A percentile compares a stretch with the other conserved stretches of the same genome.
Conservation (phyloP, 192 early-diverging fungal genomes). For the Coemansia sp. region DNA sequence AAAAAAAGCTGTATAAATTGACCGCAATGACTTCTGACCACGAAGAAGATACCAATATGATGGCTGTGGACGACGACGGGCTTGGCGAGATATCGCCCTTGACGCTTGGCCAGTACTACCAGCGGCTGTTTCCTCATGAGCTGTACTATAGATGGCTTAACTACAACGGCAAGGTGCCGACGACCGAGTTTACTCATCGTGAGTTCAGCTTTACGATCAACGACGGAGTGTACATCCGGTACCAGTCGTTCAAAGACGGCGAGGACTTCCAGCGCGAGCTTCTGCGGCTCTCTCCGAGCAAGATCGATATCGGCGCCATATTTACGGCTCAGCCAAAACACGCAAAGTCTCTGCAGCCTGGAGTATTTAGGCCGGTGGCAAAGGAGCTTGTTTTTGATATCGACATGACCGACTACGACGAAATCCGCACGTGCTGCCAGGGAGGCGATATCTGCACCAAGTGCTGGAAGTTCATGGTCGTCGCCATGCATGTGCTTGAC, state of each 20-base stretch:
- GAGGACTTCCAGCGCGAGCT: conserved; percentile 77
- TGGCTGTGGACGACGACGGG: conserved; percentile 24
- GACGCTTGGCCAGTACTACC: conserved; percentile 74
- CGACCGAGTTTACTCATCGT: conserved; percentile 75
- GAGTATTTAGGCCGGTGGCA: conserved; percentile 71
- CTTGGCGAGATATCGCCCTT: conserved; percentile 35
- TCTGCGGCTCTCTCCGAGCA: conserved; percentile 71
- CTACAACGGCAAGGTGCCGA: conserved; percentile 54
- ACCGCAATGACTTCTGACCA: conserved; percentile 5
- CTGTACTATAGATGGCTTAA: conserved; percentile 84
- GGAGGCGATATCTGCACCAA: conserved; percentile 82
- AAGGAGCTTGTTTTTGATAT: conserved; percentile 98
- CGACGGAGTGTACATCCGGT: conserved; percentile 82
- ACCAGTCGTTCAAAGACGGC: conserved; percentile 73
- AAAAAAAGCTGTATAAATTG: background rate
- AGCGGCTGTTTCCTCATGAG: conserved; percentile 80
- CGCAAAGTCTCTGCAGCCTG: conserved; percentile 67
- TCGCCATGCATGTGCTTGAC: conserved; percentile 87
- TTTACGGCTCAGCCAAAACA: conserved; percentile 84
- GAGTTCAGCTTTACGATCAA: conserved; percentile 90
- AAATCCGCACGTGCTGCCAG: conserved; percentile 90
- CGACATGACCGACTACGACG: conserved; percentile 99
- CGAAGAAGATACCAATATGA: background rate
- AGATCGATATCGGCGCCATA: conserved; percentile 97
- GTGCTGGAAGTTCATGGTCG: conserved; percentile 94